Conservation (phyloP, 2,329 filamentous ascomycete species). For the Fonsecaea monophora region DNA sequence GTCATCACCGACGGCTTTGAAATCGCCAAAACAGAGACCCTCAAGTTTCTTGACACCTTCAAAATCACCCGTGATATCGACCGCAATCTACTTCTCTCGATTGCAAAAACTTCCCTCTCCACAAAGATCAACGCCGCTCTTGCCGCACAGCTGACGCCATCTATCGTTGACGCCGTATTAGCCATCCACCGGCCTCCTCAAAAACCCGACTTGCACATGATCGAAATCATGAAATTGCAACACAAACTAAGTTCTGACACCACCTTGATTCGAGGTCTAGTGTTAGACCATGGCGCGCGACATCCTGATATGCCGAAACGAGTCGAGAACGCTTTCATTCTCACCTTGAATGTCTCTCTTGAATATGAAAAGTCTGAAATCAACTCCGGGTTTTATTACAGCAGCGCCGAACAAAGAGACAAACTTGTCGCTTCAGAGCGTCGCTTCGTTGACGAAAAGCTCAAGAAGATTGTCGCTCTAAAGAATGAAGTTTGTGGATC, state of each 20-base stretch:
- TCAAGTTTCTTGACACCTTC: conserved; percentile 96
- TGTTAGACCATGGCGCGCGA: conserved; percentile 90
- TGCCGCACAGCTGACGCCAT: conserved; percentile 88
- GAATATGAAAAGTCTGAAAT: conserved; percentile 99
- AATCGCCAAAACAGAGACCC: conserved; percentile 88
- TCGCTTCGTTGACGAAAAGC: conserved; percentile 91
- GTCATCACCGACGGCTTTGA: conserved; percentile 98
- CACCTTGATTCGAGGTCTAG: conserved; percentile 90
- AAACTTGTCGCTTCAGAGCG: conserved; percentile 98
- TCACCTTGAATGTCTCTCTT: conserved; percentile 93
- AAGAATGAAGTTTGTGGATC: conserved; percentile 97
- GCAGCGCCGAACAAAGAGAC: conserved; percentile 92
- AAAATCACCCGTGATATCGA: conserved; percentile 89
- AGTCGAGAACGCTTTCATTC: conserved; percentile 91
- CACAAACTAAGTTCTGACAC: conserved; percentile 95
- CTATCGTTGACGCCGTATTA: conserved; percentile 95
- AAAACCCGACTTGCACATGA: conserved; percentile 98
- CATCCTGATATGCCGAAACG: conserved; percentile 99
- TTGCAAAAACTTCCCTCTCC: conserved; percentile 90
- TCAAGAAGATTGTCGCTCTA: conserved; percentile 95
- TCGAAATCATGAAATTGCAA: conserved; percentile 99
- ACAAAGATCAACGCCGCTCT: conserved; percentile 92
- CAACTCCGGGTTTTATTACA: conserved; percentile 99
- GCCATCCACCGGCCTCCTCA: conserved; percentile 87
- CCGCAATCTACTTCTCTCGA: conserved; percentile 88